Evolutionary conservation across 805 yeast genomes (phyloP).

Genomic region (Metschnikowia dekortorum): DNA sequence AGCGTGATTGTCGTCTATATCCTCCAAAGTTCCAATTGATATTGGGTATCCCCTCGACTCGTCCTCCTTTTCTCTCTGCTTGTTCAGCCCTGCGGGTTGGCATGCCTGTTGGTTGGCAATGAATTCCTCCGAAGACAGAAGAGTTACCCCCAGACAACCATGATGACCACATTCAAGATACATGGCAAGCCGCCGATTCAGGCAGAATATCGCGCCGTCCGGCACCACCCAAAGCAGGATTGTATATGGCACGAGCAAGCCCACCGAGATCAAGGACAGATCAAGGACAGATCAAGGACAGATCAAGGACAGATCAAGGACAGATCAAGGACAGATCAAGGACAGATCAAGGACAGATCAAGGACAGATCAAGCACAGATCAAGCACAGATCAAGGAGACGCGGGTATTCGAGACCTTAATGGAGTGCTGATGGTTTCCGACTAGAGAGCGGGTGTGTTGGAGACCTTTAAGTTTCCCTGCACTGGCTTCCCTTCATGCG

Average conservation of each 20-base stretch:
- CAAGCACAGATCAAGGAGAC: no score
- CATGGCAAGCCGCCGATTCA: conserved; percentile 40
- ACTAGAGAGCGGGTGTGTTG: no score
- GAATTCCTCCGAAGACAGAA: conserved; percentile 78
- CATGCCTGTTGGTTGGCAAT: conserved; percentile 91
- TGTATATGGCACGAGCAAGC: conserved; percentile 37
- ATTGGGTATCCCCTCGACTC: conserved; percentile 95
- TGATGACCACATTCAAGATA: conserved; percentile 38
- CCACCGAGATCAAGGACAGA: conserved; percentile 23
- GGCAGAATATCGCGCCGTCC: conserved; percentile 35
- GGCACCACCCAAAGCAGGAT: conserved; percentile 21
- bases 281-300: no score
- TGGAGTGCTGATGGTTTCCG: no score
- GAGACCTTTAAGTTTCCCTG: no score
- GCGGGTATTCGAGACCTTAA: no score
- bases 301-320: no score
- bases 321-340: no score
- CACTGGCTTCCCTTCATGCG: no score
- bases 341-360: no score
- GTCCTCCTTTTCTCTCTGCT: conserved; percentile 89
- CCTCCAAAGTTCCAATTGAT: conserved; percentile 95
- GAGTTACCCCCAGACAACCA: conserved; percentile 59
- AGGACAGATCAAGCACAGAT: no score
- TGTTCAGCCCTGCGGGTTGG: conserved; percentile 94
- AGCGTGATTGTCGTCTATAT: conserved; percentile 97